phyloP scores from a whole-genome alignment of 257 asterid species.

The Petunia secreta region DNA sequence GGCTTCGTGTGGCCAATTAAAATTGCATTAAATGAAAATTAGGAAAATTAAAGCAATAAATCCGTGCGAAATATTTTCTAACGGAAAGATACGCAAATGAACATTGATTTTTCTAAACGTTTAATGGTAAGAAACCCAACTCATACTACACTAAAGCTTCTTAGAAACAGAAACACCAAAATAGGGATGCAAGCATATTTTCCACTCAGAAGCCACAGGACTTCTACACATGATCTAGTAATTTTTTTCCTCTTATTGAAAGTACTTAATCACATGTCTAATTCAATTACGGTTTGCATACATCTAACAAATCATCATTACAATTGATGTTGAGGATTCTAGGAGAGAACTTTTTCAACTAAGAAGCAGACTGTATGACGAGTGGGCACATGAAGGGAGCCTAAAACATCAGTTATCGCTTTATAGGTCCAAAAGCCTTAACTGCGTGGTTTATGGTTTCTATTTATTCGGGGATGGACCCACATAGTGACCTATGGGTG shows the following conservation, averaged over 20 bases:
- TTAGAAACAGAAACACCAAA: background rate
- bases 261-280: background rate
- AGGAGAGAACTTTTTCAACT: background rate
- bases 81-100: background rate
- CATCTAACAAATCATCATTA: background rate
- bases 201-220: background rate
- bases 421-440: too few relatives aligned
- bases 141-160: background rate
- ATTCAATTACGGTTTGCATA: background rate
- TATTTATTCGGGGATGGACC: too few relatives aligned
- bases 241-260: background rate
- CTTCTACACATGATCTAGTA: background rate
- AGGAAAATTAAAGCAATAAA: conserved; percentile 12
- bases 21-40: background rate
- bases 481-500: too few relatives aligned
- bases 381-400: background rate
- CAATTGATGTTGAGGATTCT: background rate
- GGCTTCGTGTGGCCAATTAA: background rate
- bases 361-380: background rate
- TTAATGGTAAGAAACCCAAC: conserved; percentile 3
- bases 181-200: background rate
- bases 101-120: background rate
- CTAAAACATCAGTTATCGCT: too few relatives aligned
- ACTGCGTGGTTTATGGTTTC: too few relatives aligned
- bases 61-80: conserved; percentile 5